Conservation (phyloP, 345 rosid genomes). For the Syzygium jambos region DNA sequence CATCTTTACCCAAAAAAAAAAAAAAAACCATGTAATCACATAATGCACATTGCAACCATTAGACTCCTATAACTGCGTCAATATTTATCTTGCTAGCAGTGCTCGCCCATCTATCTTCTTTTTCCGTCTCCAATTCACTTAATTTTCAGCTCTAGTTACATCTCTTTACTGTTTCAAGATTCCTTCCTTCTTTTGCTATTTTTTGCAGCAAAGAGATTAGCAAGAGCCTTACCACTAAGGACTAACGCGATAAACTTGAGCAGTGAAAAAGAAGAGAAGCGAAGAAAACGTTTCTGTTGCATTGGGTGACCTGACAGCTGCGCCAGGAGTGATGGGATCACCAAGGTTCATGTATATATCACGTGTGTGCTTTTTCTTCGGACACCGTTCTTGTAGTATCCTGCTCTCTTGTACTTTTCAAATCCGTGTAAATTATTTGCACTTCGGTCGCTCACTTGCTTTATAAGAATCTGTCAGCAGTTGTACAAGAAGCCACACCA, state of each 20-base stretch:
- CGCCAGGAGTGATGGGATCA: neutral
- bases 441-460: neutral
- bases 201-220: constrained; percentile 47
- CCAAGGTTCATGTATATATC: neutral
- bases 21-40: neutral
- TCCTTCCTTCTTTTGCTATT: neutral
- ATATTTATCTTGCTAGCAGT: neutral
- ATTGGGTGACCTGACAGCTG: constrained; percentile 13
- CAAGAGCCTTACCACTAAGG: constrained; percentile 26
- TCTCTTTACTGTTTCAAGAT: neutral
- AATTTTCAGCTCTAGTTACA: neutral
- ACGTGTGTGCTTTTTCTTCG: neutral
- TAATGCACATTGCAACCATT: neutral
- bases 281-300: constrained; percentile 39
- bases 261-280: constrained; percentile 18
- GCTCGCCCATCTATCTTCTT: neutral
- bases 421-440: neutral
- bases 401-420: neutral
- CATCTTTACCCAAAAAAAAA: too few species aligned
- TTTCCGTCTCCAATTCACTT: neutral
- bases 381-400: neutral
- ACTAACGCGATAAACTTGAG: constrained; percentile 26
- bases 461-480: neutral
- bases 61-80: neutral
- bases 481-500: neutral